Evolutionary conservation across 2,329 filamentous ascomycete genomes (phyloP), one percentile per base, ranked within the genome.

Genomic region (Penicillium sp.): DNA sequence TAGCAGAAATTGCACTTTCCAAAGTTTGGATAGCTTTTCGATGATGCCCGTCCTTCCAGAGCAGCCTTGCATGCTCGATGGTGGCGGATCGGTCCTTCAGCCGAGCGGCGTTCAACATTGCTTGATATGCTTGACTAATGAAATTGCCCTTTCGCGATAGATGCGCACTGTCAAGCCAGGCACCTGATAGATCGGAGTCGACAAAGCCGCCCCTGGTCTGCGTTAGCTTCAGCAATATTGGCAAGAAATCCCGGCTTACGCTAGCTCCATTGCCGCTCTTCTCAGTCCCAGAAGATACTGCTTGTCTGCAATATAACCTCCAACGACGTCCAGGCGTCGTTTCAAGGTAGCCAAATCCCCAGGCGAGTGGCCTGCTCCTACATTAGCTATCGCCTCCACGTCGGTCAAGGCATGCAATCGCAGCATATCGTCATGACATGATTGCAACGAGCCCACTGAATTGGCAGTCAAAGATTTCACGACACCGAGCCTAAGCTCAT

Each of bases 21-120:
- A 98, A 72, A 31, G 84, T 85, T 52, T 94, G 87, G 44, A 98
- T 98, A 1, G 92, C 93, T 64, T 96, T 95, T 43, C 92, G 79
- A 59, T 90, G 87, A 55, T 95, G 84, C 0, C 87, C 86, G 60
- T 95, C 88, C 52, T 85, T 87, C 88, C 92, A 98, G 6, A 96
- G 69, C 18, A 98, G 73, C 43, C 89, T 82, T 2, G 92, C 88
- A 60, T 98, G 90, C 60, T 98, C 93, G 44, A 98, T 92, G 7
- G 86, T 90, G 8, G 90, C 87, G 2, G 85, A 86, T 41, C 84
- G 81, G 50, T 95, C 87, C 13, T 86, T 85, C 8, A 95, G 75
- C 44, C 83, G 78, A 14, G 85, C 83, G 8, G 93, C 92, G 64
- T 92, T 87, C 2, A 96, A 74, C 15, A 96, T 87, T 10, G 90